Evolutionary conservation across 2,329 filamentous ascomycete genomes (phyloP).

Genomic region (Calonectria pseudoturangicola): DNA sequence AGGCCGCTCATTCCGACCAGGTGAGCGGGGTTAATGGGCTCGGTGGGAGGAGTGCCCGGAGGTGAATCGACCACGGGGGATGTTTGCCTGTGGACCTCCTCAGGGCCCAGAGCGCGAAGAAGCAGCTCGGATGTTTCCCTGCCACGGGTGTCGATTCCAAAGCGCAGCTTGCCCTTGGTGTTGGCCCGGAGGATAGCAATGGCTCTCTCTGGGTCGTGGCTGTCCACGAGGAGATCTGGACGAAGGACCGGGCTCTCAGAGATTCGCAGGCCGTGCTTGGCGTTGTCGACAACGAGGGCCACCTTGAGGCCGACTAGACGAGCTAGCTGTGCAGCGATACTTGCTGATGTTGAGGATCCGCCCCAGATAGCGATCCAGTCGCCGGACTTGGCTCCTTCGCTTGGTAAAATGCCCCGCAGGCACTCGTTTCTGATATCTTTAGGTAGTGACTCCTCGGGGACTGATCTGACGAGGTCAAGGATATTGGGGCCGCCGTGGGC

Average conservation of each 20-base stretch:
- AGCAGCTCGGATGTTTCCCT: conserved; percentile 77
- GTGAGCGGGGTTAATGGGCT: conserved; percentile 65
- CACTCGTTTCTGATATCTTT: conserved; percentile 79
- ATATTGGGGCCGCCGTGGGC: conserved; percentile 76
- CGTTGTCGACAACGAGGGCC: conserved; percentile 79
- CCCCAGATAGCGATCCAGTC: conserved; percentile 87
- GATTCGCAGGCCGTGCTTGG: conserved; percentile 78
- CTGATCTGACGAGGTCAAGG: conserved; percentile 66
- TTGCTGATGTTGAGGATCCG: conserved; percentile 82
- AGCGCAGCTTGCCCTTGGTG: conserved; percentile 75
- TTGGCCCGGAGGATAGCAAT: conserved; percentile 77
- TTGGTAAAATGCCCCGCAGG: conserved; percentile 69
- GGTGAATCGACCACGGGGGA: conserved; percentile 56
- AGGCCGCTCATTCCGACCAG: conserved; percentile 81
- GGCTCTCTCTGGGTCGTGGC: conserved; percentile 78
- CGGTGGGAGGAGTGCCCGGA: conserved; percentile 60
- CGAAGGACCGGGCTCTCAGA: conserved; percentile 64
- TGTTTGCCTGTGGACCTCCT: conserved; percentile 65
- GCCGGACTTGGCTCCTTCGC: conserved; percentile 73
- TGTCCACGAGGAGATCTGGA: conserved; percentile 81
- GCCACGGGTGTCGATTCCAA: conserved; percentile 81
- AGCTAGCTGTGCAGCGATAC: conserved; percentile 80
- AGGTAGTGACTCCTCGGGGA: conserved; percentile 71
- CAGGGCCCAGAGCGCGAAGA: conserved; percentile 58
- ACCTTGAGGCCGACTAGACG: conserved; percentile 79